Evolutionary conservation across 257 asterid genomes (phyloP).

Genomic region (Eucommia ulmoides): DNA sequence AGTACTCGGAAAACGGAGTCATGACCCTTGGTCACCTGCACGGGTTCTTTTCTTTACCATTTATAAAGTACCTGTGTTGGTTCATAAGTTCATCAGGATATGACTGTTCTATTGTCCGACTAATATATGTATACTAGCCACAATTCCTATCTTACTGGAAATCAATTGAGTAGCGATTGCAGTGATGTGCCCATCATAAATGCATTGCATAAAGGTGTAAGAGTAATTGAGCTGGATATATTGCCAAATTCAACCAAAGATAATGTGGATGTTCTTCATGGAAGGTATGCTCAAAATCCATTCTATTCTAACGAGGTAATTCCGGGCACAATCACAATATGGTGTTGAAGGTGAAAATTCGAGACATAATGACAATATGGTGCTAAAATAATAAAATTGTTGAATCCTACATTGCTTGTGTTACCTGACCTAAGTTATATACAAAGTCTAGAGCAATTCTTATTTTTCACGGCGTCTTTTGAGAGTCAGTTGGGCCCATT

Average conservation of each 20-base stretch:
- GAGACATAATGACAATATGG: too few relatives aligned
- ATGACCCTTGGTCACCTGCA: slow-evolving; percentile 37
- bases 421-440: too few relatives aligned
- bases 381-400: too few relatives aligned
- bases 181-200: slow-evolving; percentile 49
- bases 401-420: too few relatives aligned
- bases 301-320: too few relatives aligned
- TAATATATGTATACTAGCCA: slow-evolving; percentile 66
- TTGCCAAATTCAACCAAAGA: slow-evolving; percentile 70
- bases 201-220: slow-evolving; percentile 45
- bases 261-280: slow-evolving; percentile 55
- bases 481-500: too few relatives aligned
- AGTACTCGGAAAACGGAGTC: slow-evolving; percentile 38
- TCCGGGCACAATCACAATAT: too few relatives aligned
- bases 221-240: slow-evolving; percentile 67
- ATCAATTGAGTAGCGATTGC: slow-evolving; percentile 63
- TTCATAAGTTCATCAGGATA: slow-evolving; percentile 64
- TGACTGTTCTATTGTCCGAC: slow-evolving; percentile 62
- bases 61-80: too few relatives aligned
- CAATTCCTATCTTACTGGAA: slow-evolving; percentile 72
- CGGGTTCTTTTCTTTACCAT: too few relatives aligned
- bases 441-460: too few relatives aligned
- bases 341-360: too few relatives aligned
- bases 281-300: slow-evolving; percentile 64
- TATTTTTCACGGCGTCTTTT: too few relatives aligned